Evolutionary conservation across 495 filamentous ascomycete genomes (phyloP), one percentile per base, ranked within the genome.

Genomic region (Aspergillus bridgeri): DNA sequence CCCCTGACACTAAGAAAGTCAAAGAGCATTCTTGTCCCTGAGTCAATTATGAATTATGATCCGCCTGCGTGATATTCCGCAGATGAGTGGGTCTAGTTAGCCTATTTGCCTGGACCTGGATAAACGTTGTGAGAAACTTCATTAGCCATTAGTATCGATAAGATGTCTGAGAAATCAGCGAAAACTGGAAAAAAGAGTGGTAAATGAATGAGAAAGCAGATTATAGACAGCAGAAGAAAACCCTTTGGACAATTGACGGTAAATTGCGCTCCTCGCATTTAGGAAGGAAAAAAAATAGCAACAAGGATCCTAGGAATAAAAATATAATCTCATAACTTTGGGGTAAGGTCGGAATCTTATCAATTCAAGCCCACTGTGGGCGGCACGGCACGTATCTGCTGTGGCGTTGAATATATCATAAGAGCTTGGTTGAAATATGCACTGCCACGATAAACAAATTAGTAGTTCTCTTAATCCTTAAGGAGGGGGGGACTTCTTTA

Each of bases 401-500:
- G n/a, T n/a, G n/a, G n/a, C n/a, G 17, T 38, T 47, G 21, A 47
- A 47, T 9, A 47, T 47, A 47, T 18, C 22, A 47, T 18, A 47
- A 20, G 6, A 47, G 45, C 45, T 20, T 47, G 15, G 15, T 7
- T 13, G 45, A 47, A 13, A 38, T 11, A 11, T 38, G 33, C 33
- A 38, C 33, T 38, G 9, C 25, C 9, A 15, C n/a, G 18, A 25
- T 18, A 47, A 2, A 22, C 3, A 33, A 27, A 48, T 17, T 54
- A 18, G 42, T 5, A 24, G 0, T 18, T 20, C 42, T 1, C 20
- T n/a, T 8, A 11, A 27, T 29, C 38, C 22, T 9, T 2, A n/a
- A n/a, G 9, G 27, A 11, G 3, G 3, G 27, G 18, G 11, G 3
- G 27, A 8, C 15, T 7, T 15, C 53, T 63, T 33, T 52, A 72